Evolutionary conservation across 176 grass and related monocot species (phyloP), one percentile per base, ranked within the genome.

Genomic region (Avena insularis): DNA sequence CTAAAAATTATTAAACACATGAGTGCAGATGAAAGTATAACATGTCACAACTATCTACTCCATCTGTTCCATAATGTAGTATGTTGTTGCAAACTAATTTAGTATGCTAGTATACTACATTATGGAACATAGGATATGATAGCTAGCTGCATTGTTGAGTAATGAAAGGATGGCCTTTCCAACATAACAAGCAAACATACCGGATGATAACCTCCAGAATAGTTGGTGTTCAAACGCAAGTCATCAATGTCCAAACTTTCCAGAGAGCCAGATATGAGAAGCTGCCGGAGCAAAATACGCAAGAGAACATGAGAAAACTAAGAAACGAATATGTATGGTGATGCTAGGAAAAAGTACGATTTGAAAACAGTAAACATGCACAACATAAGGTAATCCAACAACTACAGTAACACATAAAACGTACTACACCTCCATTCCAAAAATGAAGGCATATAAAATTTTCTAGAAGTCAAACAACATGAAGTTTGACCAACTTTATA

Each of bases 241-340:
- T 99, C 97, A 94, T 99, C 97, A 46, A 99, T 82, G 73, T 99
- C 89, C 83, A 99, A 85, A 70, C 97, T 99, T 84, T 99, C 97
- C 63, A 96, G 79, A 31, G 97, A 99, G 4, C 97, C 97, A 85
- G 97, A 99, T 94, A 99, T 96, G 83, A 99, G 97, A 87, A 99
- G 67, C 97, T 99, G 60, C 81, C 80, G 29, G 69, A 65, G 82
- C 67, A 15, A 87, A 85, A 92, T 25, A 71, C 0, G 38, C 62
- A 64, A 85, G 43, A 81, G 2, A 79, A 67, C 20, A 85, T 13
- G 38, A 82, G 38, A 46, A 84, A 75, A 76, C 27, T 61, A 78
- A 53, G 8, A 23, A 71, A 80, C 14, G 63, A 78, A 90, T 46
- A 48, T 51, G 35, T 19, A 85, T 48, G 31, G 27, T 79, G 63